Evolutionary conservation across 2,329 filamentous ascomycete genomes (phyloP), one percentile per base, ranked within the genome.

Genomic region (Paraphoma sp.): DNA sequence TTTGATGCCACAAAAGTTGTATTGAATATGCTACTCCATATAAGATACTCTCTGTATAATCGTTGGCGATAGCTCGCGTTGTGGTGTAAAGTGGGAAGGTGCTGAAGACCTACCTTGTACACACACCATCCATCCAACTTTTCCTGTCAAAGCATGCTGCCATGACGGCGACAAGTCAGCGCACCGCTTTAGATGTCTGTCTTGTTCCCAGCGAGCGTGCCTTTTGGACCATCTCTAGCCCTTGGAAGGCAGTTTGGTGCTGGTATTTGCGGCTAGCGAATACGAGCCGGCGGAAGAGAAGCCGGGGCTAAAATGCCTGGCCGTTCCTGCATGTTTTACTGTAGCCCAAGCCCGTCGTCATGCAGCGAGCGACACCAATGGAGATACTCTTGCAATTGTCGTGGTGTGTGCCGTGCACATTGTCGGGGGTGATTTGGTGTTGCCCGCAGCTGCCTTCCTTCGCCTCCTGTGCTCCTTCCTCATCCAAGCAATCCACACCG

Each of bases 41-140:
- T 52, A 12, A 9, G 9, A 8, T 48, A 33, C 31, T 41, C 45
- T 45, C 57, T 62, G 57, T 23, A 44, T 44, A 17, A 31, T 7
- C 3, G 12, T 62, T 46, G 60, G 52, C n/a, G 36, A 11, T 28
- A 36, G 40, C 7, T 30, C 18, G n/a, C 10, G n/a, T 4, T 17
- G 17, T 30, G 23, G 17, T 3, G 30, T 30, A 33, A 17, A 31
- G 31, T 29, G 16, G 14, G 16, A 38, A 42, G 31, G 31, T 31
- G 10, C 33, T 31, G 17, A 29, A 23, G 14, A 41, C 46, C 33
- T 47, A 47, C 45, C 33, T 7, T 16, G n/a, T 17, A 28, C 45
- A 10, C 30, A 47, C n/a, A 36, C 16, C 29, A 12, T 23, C 23
- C 23, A 23, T 23, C 23, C 5, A 23, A 5, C 23, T 23, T 23